Percentiles rank a stretch among this genome's conserved stretches.
These are phyloP conservation scores for Candida schatavii DNA, from an alignment of 805 yeast species.

Conservation along the genomic window DNA sequence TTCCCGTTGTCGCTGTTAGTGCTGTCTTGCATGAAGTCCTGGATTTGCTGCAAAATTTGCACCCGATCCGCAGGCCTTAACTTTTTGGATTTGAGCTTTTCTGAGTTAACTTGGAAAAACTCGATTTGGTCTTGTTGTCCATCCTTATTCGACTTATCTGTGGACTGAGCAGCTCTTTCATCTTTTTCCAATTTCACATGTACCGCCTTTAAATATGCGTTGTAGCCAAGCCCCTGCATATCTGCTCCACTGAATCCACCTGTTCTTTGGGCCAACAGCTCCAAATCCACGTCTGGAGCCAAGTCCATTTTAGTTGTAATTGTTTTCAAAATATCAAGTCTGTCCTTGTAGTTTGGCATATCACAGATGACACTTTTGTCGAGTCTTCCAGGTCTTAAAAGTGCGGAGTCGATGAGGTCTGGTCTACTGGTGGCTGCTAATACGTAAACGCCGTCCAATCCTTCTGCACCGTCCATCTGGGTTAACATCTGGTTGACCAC, in stretches of 20 bases:
- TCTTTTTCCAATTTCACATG: conserved; percentile 60
- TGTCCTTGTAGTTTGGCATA: conserved; percentile 69
- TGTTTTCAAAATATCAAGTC: conserved; percentile 67
- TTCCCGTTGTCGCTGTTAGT: conserved; percentile 6
- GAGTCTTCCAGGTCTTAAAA: conserved; percentile 91
- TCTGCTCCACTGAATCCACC: conserved; percentile 93
- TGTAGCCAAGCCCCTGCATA: conserved; percentile 86
- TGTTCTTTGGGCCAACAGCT: conserved; percentile 53
- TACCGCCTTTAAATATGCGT: conserved; percentile 85
- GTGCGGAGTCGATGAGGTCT: conserved; percentile 91
- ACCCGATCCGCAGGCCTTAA: conserved; percentile 40
- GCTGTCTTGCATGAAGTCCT: conserved; percentile 26
- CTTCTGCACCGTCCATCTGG: conserved; percentile 99
- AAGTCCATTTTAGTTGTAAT: conserved; percentile 62
- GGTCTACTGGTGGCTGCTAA: conserved; percentile 96
- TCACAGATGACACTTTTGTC: conserved; percentile 91
- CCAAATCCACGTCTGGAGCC: conserved; percentile 47
- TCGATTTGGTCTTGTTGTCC: conserved; percentile 24
- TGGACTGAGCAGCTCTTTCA: conserved; percentile 21
- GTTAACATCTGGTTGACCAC: conserved; percentile 96
- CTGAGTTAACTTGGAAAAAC: conserved; percentile 42
- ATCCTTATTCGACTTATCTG: conserved; percentile 12
- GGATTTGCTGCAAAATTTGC: conserved; percentile 41
- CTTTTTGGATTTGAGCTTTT: conserved; percentile 22
- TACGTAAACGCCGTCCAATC: conserved; percentile 93